phyloP scores from a whole-genome alignment of 2,329 filamentous ascomycete genomes.

The Aspergillus aculeatinus region DNA sequence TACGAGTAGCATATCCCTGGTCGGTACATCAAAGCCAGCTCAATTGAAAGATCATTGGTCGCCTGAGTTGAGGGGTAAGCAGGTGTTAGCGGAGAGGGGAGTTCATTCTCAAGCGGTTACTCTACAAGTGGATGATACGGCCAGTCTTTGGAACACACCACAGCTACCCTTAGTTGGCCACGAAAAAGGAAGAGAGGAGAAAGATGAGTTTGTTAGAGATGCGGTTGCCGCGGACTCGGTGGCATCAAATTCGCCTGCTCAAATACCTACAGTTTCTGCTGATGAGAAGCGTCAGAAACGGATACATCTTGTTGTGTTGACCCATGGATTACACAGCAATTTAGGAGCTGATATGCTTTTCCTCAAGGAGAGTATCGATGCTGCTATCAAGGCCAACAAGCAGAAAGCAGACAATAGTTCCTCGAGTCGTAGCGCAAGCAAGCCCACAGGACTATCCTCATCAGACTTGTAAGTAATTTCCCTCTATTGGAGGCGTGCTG shows the following conservation, averaged over 20 bases:
- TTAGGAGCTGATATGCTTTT: conserved; percentile 95
- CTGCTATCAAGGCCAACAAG: conserved; percentile 69
- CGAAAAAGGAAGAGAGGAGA: conserved; percentile 39
- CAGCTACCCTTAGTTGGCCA: conserved; percentile 64
- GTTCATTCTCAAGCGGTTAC: conserved; percentile 80
- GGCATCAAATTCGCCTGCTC: background rate
- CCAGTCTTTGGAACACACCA: conserved; percentile 89
- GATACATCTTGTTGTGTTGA: conserved; percentile 86
- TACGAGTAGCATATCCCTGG: conserved; percentile 52
- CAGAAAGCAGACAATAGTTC: conserved; percentile 34
- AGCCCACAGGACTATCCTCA: background rate
- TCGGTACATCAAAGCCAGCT: conserved; percentile 59
- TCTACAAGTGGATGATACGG: conserved; percentile 82
- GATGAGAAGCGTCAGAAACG: conserved; percentile 41
- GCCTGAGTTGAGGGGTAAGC: conserved; percentile 53
- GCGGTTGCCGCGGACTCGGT: conserved; percentile 19
- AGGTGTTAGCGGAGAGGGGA: conserved; percentile 65
- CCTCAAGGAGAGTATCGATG: conserved; percentile 95
- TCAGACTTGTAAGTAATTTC: background rate
- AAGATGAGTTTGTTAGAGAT: conserved; percentile 25
- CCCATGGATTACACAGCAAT: conserved; percentile 94
- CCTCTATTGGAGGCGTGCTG: background rate
- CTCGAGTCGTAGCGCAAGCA: background rate
- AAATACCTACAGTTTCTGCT: conserved; percentile 13
- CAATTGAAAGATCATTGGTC: conserved; percentile 75